phyloP scores from a whole-genome alignment of 2,329 filamentous ascomycete genomes.

The Grosmannia serpens region DNA sequence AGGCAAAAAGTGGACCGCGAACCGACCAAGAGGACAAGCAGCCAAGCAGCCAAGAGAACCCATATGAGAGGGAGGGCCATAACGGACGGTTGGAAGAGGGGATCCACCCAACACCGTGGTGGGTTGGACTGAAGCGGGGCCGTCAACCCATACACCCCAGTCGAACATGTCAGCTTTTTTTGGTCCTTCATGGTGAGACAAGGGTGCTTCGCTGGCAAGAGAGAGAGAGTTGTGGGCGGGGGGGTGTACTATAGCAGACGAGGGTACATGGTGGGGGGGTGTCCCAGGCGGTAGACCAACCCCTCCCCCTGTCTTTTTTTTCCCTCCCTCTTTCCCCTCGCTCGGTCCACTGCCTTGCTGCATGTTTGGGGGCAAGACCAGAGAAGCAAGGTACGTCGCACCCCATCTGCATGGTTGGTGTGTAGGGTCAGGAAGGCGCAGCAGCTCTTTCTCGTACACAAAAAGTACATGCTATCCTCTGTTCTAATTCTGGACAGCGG shows the following conservation, averaged over 20 bases:
- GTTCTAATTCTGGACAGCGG: constrained; percentile 1
- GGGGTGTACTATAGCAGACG: neutral
- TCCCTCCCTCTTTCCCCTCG: neutral
- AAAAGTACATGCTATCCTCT: neutral
- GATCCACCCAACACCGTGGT: constrained; percentile 8
- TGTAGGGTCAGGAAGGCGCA: constrained; percentile 1
- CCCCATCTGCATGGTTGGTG: neutral
- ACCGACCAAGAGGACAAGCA: constrained; percentile 1
- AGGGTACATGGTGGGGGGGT: neutral
- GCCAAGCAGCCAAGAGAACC: constrained; percentile 5
- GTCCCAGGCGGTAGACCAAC: neutral
- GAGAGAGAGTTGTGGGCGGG: neutral
- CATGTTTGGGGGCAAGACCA: neutral
- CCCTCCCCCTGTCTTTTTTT: neutral
- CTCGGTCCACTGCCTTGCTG: neutral
- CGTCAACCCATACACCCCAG: constrained; percentile 2
- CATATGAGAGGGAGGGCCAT: constrained; percentile 1
- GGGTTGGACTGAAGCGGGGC: constrained; percentile 8
- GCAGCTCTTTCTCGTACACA: neutral
- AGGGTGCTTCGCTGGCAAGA: constrained; percentile 5
- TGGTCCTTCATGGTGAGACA: constrained; percentile 5
- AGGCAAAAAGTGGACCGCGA: constrained; percentile 19
- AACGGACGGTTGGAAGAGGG: constrained; percentile 9
- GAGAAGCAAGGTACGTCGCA: neutral
- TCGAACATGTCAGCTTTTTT: constrained; percentile 5